A percentile compares a stretch with the other conserved stretches of the same genome.
Conservation (phyloP, 116 monocot species). For the Posidonia oceanica region DNA sequence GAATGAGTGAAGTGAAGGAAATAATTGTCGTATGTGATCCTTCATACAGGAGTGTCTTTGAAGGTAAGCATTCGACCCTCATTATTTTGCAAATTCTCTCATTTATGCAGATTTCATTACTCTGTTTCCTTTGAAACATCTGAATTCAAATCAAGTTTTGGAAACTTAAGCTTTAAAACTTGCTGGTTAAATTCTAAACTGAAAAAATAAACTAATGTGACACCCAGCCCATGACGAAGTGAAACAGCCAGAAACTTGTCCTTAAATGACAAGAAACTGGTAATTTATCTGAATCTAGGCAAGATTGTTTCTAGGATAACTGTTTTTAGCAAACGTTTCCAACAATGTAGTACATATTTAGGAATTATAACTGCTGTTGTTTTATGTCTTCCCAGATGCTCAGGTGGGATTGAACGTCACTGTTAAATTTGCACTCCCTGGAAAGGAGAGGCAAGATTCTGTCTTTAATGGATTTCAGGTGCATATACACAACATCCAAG, state of each 20-base stretch:
- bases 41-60: slow-evolving; percentile 70
- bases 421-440: slow-evolving; percentile 82
- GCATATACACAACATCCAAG: neutral
- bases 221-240: too few relatives aligned
- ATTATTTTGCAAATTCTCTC: too few relatives aligned
- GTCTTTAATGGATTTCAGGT: slow-evolving; percentile 97
- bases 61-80: slow-evolving; percentile 30
- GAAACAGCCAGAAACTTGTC: too few relatives aligned
- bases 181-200: too few relatives aligned
- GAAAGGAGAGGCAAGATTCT: slow-evolving; percentile 99
- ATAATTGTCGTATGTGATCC: slow-evolving; percentile 95
- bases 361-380: neutral
- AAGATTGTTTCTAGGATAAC: too few relatives aligned
- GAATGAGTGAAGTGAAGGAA: slow-evolving; percentile 85
- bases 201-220: too few relatives aligned
- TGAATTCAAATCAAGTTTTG: too few relatives aligned
- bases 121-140: too few relatives aligned
- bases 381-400: slow-evolving; percentile 35
- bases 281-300: too few relatives aligned
- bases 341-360: neutral
- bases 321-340: neutral
- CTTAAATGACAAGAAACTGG: too few relatives aligned
- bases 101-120: too few relatives aligned
- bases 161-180: too few relatives aligned
- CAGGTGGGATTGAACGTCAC: slow-evolving; percentile 32